These are phyloP conservation scores for Astragalus glycyphyllos DNA, from an alignment of 306 rosid genomes.

Conservation along the genomic window DNA sequence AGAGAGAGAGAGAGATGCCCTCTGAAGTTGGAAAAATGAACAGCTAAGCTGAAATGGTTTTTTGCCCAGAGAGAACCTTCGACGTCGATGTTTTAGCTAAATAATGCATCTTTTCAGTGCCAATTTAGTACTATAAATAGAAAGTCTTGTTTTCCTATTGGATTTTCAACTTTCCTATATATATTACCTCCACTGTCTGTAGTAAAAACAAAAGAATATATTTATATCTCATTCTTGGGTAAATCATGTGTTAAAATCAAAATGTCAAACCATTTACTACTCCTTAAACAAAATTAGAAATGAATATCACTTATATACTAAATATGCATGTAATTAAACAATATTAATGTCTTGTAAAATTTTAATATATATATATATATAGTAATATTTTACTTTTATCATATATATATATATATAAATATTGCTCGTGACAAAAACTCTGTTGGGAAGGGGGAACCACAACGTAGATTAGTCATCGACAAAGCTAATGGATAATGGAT, in stretches of 20 bases:
- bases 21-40: conserved; percentile 30
- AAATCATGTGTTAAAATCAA: not conserved
- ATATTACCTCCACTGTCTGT: not conserved
- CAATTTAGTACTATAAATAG: conserved; percentile 57
- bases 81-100: conserved; percentile 57
- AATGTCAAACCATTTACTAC: conserved; percentile 7
- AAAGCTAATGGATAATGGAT: too few relatives aligned
- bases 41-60: conserved; percentile 44
- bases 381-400: too few relatives aligned
- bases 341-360: not conserved
- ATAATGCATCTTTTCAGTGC: conserved; percentile 59
- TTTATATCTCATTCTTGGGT: not conserved
- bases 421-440: too few relatives aligned
- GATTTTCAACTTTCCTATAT: not conserved
- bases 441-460: too few relatives aligned
- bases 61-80: conserved; percentile 55
- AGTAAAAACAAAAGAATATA: not conserved
- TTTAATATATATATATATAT: not conserved
- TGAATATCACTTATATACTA: not conserved
- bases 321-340: not conserved
- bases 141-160: conserved; percentile 41
- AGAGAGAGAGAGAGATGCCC: conserved; percentile 36
- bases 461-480: too few relatives aligned
- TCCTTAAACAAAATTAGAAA: not conserved
- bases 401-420: too few relatives aligned